Evolutionary conservation across 192 early-diverging fungal species (phyloP), one percentile per base, ranked within the genome.

Genomic region (Spinellus fusiger): DNA sequence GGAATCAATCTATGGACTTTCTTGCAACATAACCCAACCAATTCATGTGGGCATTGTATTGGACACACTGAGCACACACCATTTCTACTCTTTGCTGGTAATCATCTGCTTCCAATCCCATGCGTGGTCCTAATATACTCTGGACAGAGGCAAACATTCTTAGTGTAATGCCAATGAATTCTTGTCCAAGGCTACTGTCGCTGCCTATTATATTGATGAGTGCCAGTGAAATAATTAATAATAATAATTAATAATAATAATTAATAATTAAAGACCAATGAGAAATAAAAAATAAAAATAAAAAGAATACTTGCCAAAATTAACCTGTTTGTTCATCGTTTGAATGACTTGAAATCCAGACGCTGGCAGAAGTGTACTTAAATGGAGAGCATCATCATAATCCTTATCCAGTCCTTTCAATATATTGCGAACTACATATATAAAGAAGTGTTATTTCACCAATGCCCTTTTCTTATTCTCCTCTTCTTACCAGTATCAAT

Each of bases 1-100:
- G 13, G 13, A 37, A 37, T 37, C 35, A 37, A 9, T 37, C 13
- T 37, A 44, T 3, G 3, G 40, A 18, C 40, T 44, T 44, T 44
- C 10, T 44, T 12, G 40, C 40, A 12, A 44, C 40, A 44, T 44
- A 44, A 2, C 47, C 48, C 31, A 49, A 50, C 59, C 59, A 61
- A n/a, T 61, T 49, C 59, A 61, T 61, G 4, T 20, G 22, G 12
- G 59, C 34, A 52, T 61, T 51, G 27, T 33, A 49, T 16, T 35
- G 29, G 4, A 61, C 59, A 50, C 59, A 61, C 32, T 61, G 59
- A 52, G 59, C 47, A 35, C 48, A 50, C 20, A 61, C 49, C 59
- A 61, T 61, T 23, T 61, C 59, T 26, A 61, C 34, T 25, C 59
- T 28, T 13, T 61, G 59, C n/a, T 44, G 40, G n/a, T 51, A 61